Conservation (phyloP, 352 stramenopile species). For the Aphanomyces invadans region DNA sequence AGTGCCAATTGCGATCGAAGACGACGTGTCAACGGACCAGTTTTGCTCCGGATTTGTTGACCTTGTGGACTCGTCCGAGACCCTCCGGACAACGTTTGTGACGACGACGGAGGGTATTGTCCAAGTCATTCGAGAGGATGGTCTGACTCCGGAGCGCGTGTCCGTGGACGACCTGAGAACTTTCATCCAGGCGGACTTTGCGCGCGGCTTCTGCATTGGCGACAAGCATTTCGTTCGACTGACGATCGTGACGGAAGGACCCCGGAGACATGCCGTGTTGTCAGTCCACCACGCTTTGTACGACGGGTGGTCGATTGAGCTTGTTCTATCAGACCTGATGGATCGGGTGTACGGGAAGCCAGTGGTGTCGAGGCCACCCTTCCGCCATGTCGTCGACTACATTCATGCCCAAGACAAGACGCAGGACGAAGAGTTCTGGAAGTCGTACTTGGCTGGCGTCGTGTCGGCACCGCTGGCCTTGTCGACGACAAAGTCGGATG, state of each 20-base stretch:
- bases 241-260: neutral
- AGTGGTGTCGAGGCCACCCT: neutral
- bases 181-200: neutral
- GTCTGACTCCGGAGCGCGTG: neutral
- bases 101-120: neutral
- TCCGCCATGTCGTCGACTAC: neutral
- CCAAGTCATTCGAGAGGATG: neutral
- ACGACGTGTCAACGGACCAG: neutral
- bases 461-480: neutral
- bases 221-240: neutral
- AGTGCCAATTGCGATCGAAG: neutral
- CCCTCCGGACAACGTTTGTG: neutral
- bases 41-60: neutral
- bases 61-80: neutral
- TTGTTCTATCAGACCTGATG: neutral
- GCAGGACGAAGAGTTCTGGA: neutral
- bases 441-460: neutral
- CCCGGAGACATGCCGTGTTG: neutral
- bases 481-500: neutral
- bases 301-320: neutral
- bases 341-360: neutral
- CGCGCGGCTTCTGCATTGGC: neutral
- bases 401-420: neutral
- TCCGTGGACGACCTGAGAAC: neutral
- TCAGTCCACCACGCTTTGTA: neutral